Conservation (phyloP, 2,329 filamentous ascomycete genomes). For the Venturia carpophila region DNA sequence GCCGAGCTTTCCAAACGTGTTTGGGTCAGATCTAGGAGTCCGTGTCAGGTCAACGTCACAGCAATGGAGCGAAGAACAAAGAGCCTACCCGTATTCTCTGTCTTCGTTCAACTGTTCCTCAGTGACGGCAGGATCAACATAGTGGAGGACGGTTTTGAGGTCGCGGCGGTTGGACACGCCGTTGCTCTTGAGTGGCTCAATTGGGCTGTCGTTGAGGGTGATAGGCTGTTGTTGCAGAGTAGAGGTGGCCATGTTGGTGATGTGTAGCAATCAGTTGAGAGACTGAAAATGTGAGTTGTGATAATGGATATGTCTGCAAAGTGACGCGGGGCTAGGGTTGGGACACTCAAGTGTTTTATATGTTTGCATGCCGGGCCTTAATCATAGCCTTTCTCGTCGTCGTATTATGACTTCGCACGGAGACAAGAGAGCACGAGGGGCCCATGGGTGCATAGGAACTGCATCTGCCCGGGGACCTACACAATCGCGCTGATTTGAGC, state of each 20-base stretch:
- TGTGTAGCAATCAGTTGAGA: not conserved
- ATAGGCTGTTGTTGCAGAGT: conserved; percentile 4
- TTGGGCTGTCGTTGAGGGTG: not conserved
- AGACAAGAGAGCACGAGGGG: not conserved
- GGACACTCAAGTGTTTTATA: not conserved
- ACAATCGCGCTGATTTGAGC: not conserved
- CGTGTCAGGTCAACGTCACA: not conserved
- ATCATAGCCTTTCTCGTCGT: not conserved
- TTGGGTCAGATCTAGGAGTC: not conserved
- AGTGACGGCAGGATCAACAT: not conserved
- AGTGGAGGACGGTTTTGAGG: not conserved
- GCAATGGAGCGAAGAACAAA: too few species aligned
- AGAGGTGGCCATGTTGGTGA: not conserved
- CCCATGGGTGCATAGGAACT: not conserved
- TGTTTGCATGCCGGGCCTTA: not conserved
- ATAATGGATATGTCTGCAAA: not conserved
- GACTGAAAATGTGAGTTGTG: not conserved
- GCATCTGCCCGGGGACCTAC: not conserved
- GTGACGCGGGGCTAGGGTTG: not conserved
- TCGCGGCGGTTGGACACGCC: not conserved
- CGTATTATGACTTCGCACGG: not conserved
- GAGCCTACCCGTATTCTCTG: not conserved
- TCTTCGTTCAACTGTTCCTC: not conserved
- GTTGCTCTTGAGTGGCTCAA: not conserved
- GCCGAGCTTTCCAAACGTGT: not conserved